Base-by-base conservation (phyloP, 2,329 filamentous ascomycete species). In the Exophiala alcalophila region DNA sequence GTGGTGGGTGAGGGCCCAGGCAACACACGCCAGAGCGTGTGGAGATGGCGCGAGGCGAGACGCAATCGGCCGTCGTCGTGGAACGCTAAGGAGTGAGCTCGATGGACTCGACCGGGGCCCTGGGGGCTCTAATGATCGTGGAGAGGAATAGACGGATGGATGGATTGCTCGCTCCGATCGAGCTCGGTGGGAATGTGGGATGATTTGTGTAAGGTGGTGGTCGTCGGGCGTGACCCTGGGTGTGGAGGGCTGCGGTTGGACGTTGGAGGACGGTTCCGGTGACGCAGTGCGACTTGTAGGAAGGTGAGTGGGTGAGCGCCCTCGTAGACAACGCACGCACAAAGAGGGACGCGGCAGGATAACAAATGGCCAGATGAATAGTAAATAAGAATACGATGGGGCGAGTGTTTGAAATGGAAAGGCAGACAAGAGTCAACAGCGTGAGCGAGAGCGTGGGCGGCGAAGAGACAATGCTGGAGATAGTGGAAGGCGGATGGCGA, bases 21-120 rank as follows among this genome's bases (percentile, higher is more conserved):
- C 16, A 47, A 42, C 30, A 50, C 40, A 32, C 34, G 45, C 40
- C 50, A 55, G 47, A 50, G 21, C 38, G 40, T 47, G 46, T 50
- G 49, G 46, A 50, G 50, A 52, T 52, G 50, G 50, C 43, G 50
- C 45, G 47, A 52, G 49, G 37, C 18, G 21, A 30, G 38, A 21
- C 12, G n/a, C n/a, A n/a, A n/a, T n/a, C n/a, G n/a, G n/a, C n/a
- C n/a, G n/a, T n/a, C n/a, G n/a, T n/a, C n/a, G n/a, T n/a, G n/a
- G n/a, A n/a, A n/a, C n/a, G n/a, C n/a, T n/a, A n/a, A n/a, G n/a
- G n/a, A n/a, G n/a, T n/a, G n/a, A n/a, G n/a, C n/a, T n/a, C n/a
- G n/a, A n/a, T n/a, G n/a, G n/a, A n/a, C n/a, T n/a, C n/a, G n/a
- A n/a, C n/a, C n/a, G n/a, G n/a, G n/a, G n/a, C n/a, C n/a, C n/a